Base-by-base conservation (phyloP, 2,329 filamentous ascomycete species). In the Lasiodiplodia gonubiensis region DNA sequence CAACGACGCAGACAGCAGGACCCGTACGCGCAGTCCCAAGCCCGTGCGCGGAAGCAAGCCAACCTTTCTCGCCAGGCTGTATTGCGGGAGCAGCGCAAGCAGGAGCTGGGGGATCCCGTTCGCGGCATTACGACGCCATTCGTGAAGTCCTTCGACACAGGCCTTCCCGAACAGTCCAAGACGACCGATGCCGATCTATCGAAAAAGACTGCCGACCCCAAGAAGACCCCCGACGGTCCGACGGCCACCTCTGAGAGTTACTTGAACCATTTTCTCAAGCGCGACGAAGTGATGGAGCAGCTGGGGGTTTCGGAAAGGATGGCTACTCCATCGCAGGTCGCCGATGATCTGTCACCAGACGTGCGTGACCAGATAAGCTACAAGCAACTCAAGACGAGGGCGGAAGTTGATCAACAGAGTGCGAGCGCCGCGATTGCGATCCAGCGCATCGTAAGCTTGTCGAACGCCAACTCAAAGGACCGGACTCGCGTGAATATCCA, bases 71-170 rank as follows among this genome's bases (percentile, higher is more conserved):
- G 92, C 63, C 92, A 90, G 74, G 84, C 87, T 70, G 88, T 89
- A 70, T 86, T 98, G 66, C 79, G 88, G 69, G 82, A 87, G 70
- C 83, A 89, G 75, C 88, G 92, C 68, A 84, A 87, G 68, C 84
- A 84, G 55, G 84, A 85, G 54, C 84, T 90, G 71, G 94, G 94
- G 61, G 88, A 96, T 78, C 92, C 93, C 0, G 84, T 99, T 70
- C 86, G 90, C 73, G 95, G 94, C 75, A 85, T 89, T 68, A 80
- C 86, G 46, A 97, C 95, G 18, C 87, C 93, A 35, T 97, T 97
- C 76, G 82, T 97, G 73, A 86, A 92, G 80, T 94, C 92, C 3
- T 89, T 97, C 73, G 90, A 92, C 75, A 87, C 86, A 11, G 89
- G 86, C 25, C 71, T 79, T 5, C 79, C 82, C 0, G 54, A 67